A percentile compares a stretch with the other conserved stretches of the same genome.
phyloP scores from a whole-genome alignment of 352 stramenopile genomes.

The Globisporangium rhizosaccharum region DNA sequence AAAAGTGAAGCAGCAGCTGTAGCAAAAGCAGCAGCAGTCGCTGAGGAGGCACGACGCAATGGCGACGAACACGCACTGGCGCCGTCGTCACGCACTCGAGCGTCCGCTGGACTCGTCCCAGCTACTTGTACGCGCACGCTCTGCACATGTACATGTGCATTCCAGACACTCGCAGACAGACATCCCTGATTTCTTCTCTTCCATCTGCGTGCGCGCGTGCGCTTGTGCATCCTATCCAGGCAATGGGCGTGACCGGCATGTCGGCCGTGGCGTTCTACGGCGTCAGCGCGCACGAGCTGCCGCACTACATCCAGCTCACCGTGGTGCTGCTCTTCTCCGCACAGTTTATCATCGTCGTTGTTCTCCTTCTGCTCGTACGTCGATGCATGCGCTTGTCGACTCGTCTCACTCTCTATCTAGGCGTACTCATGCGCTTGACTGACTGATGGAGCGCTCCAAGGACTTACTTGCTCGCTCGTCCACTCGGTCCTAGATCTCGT shows the following conservation, averaged over 20 bases:
- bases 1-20: no score
- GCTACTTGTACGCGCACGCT: constrained; percentile 21
- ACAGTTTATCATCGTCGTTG: constrained; percentile 28
- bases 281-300: constrained; percentile 40
- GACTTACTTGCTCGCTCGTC: not conserved
- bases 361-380: constrained; percentile 17
- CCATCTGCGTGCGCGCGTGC: not conserved
- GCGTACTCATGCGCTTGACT: no score
- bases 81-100: constrained; percentile 44
- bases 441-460: not conserved
- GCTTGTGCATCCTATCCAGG: constrained; percentile 16
- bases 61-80: constrained; percentile 5
- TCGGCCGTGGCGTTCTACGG: constrained; percentile 38
- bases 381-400: constrained; percentile 6
- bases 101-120: constrained; percentile 33
- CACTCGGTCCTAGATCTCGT: constrained; percentile 33
- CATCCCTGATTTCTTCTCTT: not conserved
- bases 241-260: constrained; percentile 29
- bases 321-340: constrained; percentile 36
- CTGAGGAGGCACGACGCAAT: not conserved
- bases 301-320: constrained; percentile 23
- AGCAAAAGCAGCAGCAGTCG: no score
- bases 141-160: not conserved
- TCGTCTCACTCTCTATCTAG: constrained; percentile 23
- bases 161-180: not conserved